phyloP scores from a whole-genome alignment of 768 basidiomycete species.

The Termitomyces sp. region DNA sequence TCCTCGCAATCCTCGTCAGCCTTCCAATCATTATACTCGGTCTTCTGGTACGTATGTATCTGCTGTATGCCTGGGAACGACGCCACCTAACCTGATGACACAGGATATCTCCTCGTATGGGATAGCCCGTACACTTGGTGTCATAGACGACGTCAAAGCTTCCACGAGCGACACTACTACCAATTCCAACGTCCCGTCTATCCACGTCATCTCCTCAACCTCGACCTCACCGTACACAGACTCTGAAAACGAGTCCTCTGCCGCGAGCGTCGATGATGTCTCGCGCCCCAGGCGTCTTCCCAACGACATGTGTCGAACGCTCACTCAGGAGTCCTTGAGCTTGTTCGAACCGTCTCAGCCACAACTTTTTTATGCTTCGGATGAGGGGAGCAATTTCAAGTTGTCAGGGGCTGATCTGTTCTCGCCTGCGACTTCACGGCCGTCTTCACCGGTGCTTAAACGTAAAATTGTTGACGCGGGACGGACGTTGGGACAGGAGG shows the following conservation, averaged over 20 bases:
- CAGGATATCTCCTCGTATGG: slow-evolving; percentile 80
- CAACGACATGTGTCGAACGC: background rate
- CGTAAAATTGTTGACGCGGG: slow-evolving; percentile 26
- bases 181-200: slow-evolving; percentile 27
- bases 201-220: slow-evolving; percentile 23
- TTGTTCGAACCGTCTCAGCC: slow-evolving; percentile 24
- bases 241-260: slow-evolving; percentile 17
- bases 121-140: slow-evolving; percentile 76
- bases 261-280: background rate
- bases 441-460: slow-evolving; percentile 57
- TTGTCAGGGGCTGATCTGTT: slow-evolving; percentile 70
- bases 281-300: slow-evolving; percentile 7
- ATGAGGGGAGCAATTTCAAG: slow-evolving; percentile 37
- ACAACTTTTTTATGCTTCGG: slow-evolving; percentile 47
- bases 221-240: slow-evolving; percentile 21
- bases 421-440: slow-evolving; percentile 62
- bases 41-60: slow-evolving; percentile 41
- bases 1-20: slow-evolving; percentile 59
- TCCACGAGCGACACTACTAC: slow-evolving; percentile 59
- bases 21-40: slow-evolving; percentile 54
- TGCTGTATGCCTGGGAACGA: background rate
- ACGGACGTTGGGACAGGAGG: slow-evolving; percentile 12
- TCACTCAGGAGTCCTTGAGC: background rate
- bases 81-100: slow-evolving; percentile 8
- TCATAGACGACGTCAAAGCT: slow-evolving; percentile 69